Conservation (phyloP, 2,329 filamentous ascomycete species). For the Hypoxylon sp. region DNA sequence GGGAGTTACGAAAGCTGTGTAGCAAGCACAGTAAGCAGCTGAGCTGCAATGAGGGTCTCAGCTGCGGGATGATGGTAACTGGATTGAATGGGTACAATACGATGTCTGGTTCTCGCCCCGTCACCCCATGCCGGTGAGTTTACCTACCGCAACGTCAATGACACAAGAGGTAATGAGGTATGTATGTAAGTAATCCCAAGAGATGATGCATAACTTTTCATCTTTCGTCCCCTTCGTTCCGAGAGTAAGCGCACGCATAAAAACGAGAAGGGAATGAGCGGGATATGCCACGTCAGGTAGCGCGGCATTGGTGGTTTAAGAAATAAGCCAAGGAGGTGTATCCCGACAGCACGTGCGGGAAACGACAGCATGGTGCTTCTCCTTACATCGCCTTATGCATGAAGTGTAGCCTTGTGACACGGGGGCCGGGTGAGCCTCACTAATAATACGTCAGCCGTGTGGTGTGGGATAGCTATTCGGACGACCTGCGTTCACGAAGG, state of each 20-base stretch:
- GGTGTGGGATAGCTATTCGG: conserved; percentile 28
- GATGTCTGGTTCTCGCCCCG: conserved; percentile 8
- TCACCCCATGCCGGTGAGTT: not conserved
- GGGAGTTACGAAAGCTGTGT: conserved; percentile 28
- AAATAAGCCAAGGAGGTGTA: conserved; percentile 32
- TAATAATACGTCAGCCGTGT: conserved; percentile 41
- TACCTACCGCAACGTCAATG: conserved; percentile 1
- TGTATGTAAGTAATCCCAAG: conserved; percentile 8
- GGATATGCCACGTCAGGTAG: conserved; percentile 42
- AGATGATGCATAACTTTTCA: not conserved
- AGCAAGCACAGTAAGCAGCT: conserved; percentile 38
- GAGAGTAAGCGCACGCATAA: conserved; percentile 35
- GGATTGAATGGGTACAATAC: conserved; percentile 18
- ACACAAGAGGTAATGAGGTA: conserved; percentile 7
- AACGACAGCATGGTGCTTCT: conserved; percentile 31
- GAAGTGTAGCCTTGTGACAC: conserved; percentile 46
- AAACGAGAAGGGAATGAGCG: conserved; percentile 25
- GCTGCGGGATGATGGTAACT: conserved; percentile 23
- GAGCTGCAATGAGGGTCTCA: conserved; percentile 28
- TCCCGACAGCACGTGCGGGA: conserved; percentile 39
- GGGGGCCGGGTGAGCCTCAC: conserved; percentile 40
- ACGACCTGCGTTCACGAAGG: conserved; percentile 22
- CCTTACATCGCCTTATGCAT: conserved; percentile 37
- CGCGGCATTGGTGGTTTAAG: conserved; percentile 30
- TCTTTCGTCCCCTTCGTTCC: conserved; percentile 10